phyloP scores from a whole-genome alignment of 2,329 filamentous ascomycete genomes.

The Acarospora socialis region DNA sequence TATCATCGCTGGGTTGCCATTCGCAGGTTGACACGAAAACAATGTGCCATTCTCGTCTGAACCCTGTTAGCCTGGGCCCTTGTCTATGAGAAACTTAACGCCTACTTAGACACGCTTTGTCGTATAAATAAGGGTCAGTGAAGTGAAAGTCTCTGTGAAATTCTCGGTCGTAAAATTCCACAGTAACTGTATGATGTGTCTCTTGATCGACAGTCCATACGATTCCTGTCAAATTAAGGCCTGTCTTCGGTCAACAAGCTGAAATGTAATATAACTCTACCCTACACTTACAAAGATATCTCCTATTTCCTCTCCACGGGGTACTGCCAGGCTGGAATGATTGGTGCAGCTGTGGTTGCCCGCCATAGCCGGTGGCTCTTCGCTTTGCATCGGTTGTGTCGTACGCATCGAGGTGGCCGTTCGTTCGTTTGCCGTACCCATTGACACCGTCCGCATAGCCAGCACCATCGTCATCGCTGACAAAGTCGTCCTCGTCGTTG shows the following conservation, averaged over 20 bases:
- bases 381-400: slow-evolving; percentile 38
- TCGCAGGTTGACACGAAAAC: slow-evolving; percentile 64
- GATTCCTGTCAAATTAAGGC: slow-evolving; percentile 78
- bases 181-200: slow-evolving; percentile 80
- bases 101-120: slow-evolving; percentile 71
- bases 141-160: slow-evolving; percentile 92
- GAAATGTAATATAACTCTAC: background rate
- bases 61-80: slow-evolving; percentile 15
- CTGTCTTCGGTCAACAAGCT: slow-evolving; percentile 21
- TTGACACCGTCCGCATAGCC: slow-evolving; percentile 62
- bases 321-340: slow-evolving; percentile 90
- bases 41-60: slow-evolving; percentile 62
- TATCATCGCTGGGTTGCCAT: slow-evolving; percentile 59
- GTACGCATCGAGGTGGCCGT: slow-evolving; percentile 32
- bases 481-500: slow-evolving; percentile 60
- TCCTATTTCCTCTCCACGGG: slow-evolving; percentile 85
- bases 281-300: slow-evolving; percentile 65
- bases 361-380: slow-evolving; percentile 28
- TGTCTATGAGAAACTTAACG: slow-evolving; percentile 1
- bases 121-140: slow-evolving; percentile 88
- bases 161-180: slow-evolving; percentile 94
- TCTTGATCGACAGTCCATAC: slow-evolving; percentile 97
- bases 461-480: slow-evolving; percentile 88
- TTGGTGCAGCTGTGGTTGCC: slow-evolving; percentile 58
- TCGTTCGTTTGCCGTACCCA: slow-evolving; percentile 47